These are phyloP conservation scores for Diplocarpon mali DNA, from an alignment of 2,329 filamentous ascomycete genomes.

Conservation along the genomic window DNA sequence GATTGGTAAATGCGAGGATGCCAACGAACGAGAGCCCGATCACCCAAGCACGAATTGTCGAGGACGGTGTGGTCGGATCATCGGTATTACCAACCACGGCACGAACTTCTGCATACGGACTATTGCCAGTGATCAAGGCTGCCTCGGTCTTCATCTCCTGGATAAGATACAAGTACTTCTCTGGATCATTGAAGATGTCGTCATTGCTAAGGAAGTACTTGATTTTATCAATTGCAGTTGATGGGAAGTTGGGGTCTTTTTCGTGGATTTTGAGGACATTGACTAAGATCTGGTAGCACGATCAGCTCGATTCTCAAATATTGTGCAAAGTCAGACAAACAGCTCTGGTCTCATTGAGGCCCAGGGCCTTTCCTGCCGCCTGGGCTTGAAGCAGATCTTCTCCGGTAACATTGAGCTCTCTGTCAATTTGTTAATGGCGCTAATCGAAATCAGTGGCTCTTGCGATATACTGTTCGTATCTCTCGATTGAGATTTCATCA, in stretches of 20 bases:
- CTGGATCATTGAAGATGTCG: constrained; percentile 33
- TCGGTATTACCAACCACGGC: constrained; percentile 54
- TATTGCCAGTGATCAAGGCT: constrained; percentile 42
- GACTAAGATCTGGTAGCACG: constrained; percentile 24
- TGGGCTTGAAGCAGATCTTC: constrained; percentile 36
- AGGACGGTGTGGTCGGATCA: constrained; percentile 47
- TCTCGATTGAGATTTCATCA: constrained; percentile 1
- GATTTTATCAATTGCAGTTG: constrained; percentile 31
- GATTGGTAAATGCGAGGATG: constrained; percentile 11
- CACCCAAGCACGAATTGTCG: constrained; percentile 52
- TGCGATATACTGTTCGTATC: not conserved
- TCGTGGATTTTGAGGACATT: constrained; percentile 33
- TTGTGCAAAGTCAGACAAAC: constrained; percentile 16
- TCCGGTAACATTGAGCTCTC: constrained; percentile 34
- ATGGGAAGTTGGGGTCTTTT: constrained; percentile 38
- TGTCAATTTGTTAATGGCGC: not conserved
- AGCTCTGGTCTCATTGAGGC: constrained; percentile 34
- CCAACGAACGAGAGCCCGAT: constrained; percentile 37
- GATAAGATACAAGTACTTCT: constrained; percentile 37
- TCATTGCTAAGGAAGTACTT: constrained; percentile 34
- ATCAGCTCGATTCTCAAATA: not conserved
- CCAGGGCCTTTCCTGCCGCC: constrained; percentile 31
- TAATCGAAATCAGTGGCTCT: too few relatives aligned
- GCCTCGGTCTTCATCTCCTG: constrained; percentile 45
- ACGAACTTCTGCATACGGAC: constrained; percentile 28